Base-by-base conservation (phyloP, 2,329 filamentous ascomycete species). In the Hypoxylon sp. region DNA sequence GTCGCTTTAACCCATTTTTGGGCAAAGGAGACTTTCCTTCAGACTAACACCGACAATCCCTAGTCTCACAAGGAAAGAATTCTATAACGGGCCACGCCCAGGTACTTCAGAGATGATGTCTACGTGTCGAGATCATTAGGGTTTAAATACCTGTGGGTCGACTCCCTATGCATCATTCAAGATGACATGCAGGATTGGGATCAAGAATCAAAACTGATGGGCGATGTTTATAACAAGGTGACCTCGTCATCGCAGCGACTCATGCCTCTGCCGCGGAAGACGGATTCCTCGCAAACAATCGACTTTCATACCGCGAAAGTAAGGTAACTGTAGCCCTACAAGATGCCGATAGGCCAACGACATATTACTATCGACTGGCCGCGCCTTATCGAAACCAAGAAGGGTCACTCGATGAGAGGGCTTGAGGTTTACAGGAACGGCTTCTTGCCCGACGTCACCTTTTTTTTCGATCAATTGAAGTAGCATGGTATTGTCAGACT, bases 121-220 rank as follows among this genome's bases (percentile, higher is more conserved):
- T 26, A 55, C 18, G 40, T 55, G 12, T 45, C 38, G 3, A 45
- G 33, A 12, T 9, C 9, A 16, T 14, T 57, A 14, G 42, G 53
- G 26, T 57, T 40, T 8, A 28, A 49, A 24, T 55, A 55, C 9
- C n/a, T 55, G 12, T 55, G 51, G 51, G 46, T 55, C 26, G 53
- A 57, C 32, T 40, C 44, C 4, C 3, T 49, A 11, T 49, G 44
- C 18, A 44, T 58, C 18, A 44, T 49, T 20, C 54, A 58, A 58
- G 45, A 44, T 22, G 36, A 33, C 26, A 5, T 4, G 5, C 14
- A 58, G 30, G 54, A 50, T 22, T 48, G 42, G 53, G 14, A 7
- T 9, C 9, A 28, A 30, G 16, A 56, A 22, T 46, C 42, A 12
- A 48, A 48, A 12, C 42, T 46, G 12, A 56, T 56, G 42, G 42